Evolutionary conservation across 1,139 yeast species (phyloP).

Genomic region (Candida buenavistaensis): DNA sequence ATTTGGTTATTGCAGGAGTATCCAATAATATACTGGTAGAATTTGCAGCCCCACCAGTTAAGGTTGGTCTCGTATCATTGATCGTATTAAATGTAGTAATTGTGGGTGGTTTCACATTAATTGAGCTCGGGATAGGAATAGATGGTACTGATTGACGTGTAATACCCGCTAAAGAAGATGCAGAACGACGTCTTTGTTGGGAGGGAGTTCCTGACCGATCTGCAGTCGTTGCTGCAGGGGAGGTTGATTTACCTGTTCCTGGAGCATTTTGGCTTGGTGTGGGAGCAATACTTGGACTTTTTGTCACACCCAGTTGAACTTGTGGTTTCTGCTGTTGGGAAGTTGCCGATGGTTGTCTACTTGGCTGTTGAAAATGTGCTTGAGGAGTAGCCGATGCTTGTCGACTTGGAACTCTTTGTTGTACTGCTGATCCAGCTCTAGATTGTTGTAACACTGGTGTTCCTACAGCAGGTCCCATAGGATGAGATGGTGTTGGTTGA

Average conservation of each 20-base stretch:
- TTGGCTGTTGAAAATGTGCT: constrained; percentile 8
- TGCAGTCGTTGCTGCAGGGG: constrained; percentile 7
- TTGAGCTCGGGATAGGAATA: constrained; percentile 67
- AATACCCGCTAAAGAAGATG: constrained; percentile 35
- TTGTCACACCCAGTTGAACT: constrained; percentile 9
- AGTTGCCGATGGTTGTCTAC: constrained; percentile 11
- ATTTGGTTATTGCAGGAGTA: constrained; percentile 72
- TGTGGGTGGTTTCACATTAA: constrained; percentile 63
- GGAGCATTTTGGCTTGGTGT: constrained; percentile 6
- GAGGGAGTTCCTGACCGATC: constrained; percentile 11
- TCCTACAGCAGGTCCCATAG: neutral
- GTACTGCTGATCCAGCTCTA: constrained; percentile 8
- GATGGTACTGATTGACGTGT: constrained; percentile 71
- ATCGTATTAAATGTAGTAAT: constrained; percentile 58
- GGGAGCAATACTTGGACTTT: constrained; percentile 8
- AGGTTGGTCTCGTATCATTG: constrained; percentile 66
- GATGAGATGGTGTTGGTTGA: constrained; percentile 12
- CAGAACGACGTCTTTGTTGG: constrained; percentile 11
- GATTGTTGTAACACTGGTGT: constrained; percentile 7
- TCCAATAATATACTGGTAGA: constrained; percentile 57
- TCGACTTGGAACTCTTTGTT: constrained; percentile 8
- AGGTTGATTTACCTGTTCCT: neutral
- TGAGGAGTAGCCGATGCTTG: constrained; percentile 14
- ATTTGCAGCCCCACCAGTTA: constrained; percentile 83
- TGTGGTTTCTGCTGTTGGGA: constrained; percentile 8